Conservation (phyloP, 2,329 filamentous ascomycete genomes). For the Fusarium sp. region DNA sequence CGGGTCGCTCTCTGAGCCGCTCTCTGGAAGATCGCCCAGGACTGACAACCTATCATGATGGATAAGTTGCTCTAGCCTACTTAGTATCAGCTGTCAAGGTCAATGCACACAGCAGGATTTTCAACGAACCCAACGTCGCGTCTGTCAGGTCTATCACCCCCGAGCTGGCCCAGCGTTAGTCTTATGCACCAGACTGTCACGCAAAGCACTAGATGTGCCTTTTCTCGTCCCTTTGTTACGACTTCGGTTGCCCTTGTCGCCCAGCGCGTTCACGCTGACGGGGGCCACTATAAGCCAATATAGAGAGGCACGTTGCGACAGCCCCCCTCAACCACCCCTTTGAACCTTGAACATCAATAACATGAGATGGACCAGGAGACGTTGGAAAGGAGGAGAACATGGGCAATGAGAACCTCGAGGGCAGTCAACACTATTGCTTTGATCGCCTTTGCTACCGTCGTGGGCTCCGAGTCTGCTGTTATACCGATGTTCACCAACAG, state of each 20-base stretch:
- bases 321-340: constrained; percentile 22
- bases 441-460: not conserved
- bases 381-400: constrained; percentile 30
- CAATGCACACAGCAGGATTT: too few relatives aligned
- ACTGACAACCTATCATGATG: constrained; percentile 1
- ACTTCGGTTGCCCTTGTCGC: constrained; percentile 23
- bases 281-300: constrained; percentile 24
- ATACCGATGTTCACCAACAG: not conserved
- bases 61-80: not conserved
- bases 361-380: constrained; percentile 12
- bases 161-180: constrained; percentile 18
- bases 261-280: constrained; percentile 20
- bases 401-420: constrained; percentile 28
- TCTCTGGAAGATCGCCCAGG: constrained; percentile 36
- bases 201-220: constrained; percentile 11
- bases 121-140: too few relatives aligned
- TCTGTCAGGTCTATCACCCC: constrained; percentile 7
- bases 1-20: constrained; percentile 28
- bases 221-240: constrained; percentile 34
- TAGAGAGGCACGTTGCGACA: constrained; percentile 4
- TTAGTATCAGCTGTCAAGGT: not conserved
- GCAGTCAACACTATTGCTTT: constrained; percentile 25
- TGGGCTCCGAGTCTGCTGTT: not conserved
- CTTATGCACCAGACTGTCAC: not conserved
- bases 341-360: not conserved